Percentiles rank a stretch among this genome's conserved stretches.
phyloP scores from a whole-genome alignment of 2,329 filamentous ascomycete species.

The Venturia pyrina region DNA sequence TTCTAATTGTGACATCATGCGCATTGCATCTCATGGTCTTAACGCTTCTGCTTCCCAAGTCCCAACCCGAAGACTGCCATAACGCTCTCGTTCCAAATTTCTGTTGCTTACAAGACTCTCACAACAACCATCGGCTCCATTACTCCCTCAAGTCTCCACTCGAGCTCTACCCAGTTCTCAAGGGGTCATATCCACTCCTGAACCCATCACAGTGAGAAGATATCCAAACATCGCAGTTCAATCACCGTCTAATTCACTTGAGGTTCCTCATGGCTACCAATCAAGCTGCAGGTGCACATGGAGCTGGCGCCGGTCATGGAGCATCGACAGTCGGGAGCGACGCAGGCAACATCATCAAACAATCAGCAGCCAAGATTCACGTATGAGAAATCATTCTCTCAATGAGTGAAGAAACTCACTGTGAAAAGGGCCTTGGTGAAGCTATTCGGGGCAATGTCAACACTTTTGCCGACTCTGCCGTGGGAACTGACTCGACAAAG shows the following conservation, averaged over 20 bases:
- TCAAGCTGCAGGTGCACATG: not conserved
- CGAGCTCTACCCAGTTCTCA: not conserved
- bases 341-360: constrained; percentile 23
- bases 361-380: constrained; percentile 26
- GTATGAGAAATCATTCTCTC: constrained; percentile 16
- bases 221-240: not conserved
- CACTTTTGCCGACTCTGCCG: constrained; percentile 24
- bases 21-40: not conserved
- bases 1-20: not conserved
- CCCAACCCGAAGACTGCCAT: not conserved
- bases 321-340: constrained; percentile 16
- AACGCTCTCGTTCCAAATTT: not conserved
- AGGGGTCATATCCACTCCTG: not conserved
- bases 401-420: constrained; percentile 14
- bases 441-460: constrained; percentile 29
- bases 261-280: not conserved
- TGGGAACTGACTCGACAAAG: constrained; percentile 23
- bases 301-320: not conserved
- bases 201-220: not conserved
- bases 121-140: not conserved
- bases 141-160: not conserved
- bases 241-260: not conserved
- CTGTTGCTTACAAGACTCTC: not conserved
- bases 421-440: constrained; percentile 26
- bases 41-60: not conserved